phyloP scores from a whole-genome alignment of 164 flowering plant genomes.

The Tetrastigma voinierianum region DNA sequence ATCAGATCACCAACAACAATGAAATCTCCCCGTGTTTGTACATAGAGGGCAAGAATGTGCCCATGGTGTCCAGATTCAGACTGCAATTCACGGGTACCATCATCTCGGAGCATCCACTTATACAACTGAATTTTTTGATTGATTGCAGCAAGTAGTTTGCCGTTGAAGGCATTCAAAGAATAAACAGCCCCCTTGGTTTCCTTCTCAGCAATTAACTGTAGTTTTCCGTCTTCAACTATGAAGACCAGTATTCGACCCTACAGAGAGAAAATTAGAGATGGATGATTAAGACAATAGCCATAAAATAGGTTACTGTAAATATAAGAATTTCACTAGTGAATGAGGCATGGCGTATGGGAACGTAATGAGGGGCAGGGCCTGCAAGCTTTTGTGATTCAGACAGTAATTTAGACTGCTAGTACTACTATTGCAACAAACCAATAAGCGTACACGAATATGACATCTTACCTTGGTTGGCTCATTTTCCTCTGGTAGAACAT shows the following conservation, averaged over 20 bases:
- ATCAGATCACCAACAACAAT: slow-evolving; percentile 97
- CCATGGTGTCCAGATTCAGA: slow-evolving; percentile 98
- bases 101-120: slow-evolving; percentile 97
- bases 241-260: slow-evolving; percentile 92
- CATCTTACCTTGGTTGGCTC: slow-evolving; percentile 81
- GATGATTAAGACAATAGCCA: no score
- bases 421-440: not conserved
- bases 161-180: slow-evolving; percentile 88
- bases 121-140: slow-evolving; percentile 96
- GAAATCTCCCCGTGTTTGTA: slow-evolving; percentile 96
- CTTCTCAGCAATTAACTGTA: slow-evolving; percentile 86
- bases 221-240: slow-evolving; percentile 87
- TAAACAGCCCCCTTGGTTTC: slow-evolving; percentile 97
- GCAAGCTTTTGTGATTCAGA: not conserved
- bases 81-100: slow-evolving; percentile 88
- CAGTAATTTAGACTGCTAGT: not conserved
- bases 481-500: slow-evolving; percentile 91
- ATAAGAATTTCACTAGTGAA: not conserved
- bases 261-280: slow-evolving; percentile 1
- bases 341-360: not conserved
- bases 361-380: not conserved
- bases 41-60: slow-evolving; percentile 92
- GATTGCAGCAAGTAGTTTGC: slow-evolving; percentile 92
- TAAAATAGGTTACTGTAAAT: no score
- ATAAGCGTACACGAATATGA: not conserved